Evolutionary conservation across 805 yeast genomes (phyloP).

Genomic region (Yamadazyma takamatsuzukensis): DNA sequence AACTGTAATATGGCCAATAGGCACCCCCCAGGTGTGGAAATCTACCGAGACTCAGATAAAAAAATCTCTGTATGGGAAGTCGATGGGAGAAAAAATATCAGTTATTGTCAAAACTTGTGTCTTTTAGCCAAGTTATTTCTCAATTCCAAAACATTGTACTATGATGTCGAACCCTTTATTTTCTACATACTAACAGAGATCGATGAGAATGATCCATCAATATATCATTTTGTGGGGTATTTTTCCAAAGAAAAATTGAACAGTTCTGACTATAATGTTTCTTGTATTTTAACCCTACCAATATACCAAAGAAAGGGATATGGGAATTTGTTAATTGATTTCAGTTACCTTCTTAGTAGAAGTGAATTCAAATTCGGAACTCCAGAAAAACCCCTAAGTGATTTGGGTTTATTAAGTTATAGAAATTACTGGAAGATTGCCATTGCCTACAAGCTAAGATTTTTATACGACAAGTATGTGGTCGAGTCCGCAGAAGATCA

Average conservation of each 20-base stretch:
- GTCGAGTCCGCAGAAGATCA: neutral
- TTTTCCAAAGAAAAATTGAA: conserved; percentile 85
- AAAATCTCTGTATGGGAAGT: conserved; percentile 41
- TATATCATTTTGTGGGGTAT: conserved; percentile 85
- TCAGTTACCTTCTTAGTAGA: conserved; percentile 76
- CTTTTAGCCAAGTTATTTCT: conserved; percentile 83
- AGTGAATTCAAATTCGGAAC: conserved; percentile 81
- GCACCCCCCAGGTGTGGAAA: conserved; percentile 62
- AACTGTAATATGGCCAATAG: conserved; percentile 50
- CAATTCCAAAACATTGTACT: conserved; percentile 86
- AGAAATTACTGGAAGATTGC: conserved; percentile 80
- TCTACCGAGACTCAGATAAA: conserved; percentile 30
- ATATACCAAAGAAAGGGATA: conserved; percentile 83
- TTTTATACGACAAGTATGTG: conserved; percentile 19
- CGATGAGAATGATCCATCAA: conserved; percentile 38
- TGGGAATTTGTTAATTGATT: conserved; percentile 84
- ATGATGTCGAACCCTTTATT: conserved; percentile 93
- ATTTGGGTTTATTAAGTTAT: conserved; percentile 80
- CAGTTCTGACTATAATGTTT: conserved; percentile 74
- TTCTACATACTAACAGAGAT: conserved; percentile 81
- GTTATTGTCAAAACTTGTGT: conserved; percentile 87
- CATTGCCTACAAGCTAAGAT: conserved; percentile 47
- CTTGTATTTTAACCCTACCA: conserved; percentile 89
- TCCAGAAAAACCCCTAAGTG: conserved; percentile 92
- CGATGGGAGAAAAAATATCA: conserved; percentile 80